Evolutionary conservation across 2,329 filamentous ascomycete genomes (phyloP).

Genomic region (Leptographium procerum): DNA sequence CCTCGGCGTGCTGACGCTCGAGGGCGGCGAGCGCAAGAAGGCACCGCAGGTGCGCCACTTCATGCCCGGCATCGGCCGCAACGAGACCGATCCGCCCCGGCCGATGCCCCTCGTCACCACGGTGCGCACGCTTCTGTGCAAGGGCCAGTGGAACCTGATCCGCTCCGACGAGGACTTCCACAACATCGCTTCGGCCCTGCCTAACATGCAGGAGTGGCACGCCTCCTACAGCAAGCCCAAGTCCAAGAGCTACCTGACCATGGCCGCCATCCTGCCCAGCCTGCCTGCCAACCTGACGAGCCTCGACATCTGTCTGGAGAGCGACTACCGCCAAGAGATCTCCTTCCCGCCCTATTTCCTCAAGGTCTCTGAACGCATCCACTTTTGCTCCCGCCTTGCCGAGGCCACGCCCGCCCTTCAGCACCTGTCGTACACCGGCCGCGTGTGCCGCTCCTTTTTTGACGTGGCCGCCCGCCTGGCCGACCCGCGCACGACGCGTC

Average conservation of each 20-base stretch:
- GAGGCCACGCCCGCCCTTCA: slow-evolving; percentile 50
- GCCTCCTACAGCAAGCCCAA: slow-evolving; percentile 61
- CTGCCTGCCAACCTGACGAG: slow-evolving; percentile 48
- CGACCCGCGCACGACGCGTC: slow-evolving; percentile 34
- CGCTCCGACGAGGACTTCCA: slow-evolving; percentile 51
- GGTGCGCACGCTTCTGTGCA: slow-evolving; percentile 57
- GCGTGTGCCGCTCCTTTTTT: slow-evolving; percentile 60
- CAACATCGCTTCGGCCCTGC: slow-evolving; percentile 49
- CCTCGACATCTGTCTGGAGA: slow-evolving; percentile 58
- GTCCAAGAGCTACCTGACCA: slow-evolving; percentile 60
- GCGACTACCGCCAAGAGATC: slow-evolving; percentile 56
- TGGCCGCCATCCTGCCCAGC: slow-evolving; percentile 49
- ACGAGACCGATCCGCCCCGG: not conserved
- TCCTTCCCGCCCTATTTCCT: slow-evolving; percentile 48
- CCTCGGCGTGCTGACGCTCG: slow-evolving; percentile 56
- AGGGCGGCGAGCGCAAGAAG: slow-evolving; percentile 68
- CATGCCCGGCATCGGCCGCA: slow-evolving; percentile 14
- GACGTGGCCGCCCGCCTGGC: slow-evolving; percentile 40
- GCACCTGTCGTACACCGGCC: slow-evolving; percentile 60
- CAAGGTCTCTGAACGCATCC: slow-evolving; percentile 46
- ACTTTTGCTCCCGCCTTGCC: slow-evolving; percentile 56
- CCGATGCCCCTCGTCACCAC: slow-evolving; percentile 31
- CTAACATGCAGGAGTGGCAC: slow-evolving; percentile 52
- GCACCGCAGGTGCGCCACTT: slow-evolving; percentile 56
- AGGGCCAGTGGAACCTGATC: slow-evolving; percentile 69